Base-by-base conservation (phyloP, 257 asterid species). In the Solanum sejunctum region DNA sequence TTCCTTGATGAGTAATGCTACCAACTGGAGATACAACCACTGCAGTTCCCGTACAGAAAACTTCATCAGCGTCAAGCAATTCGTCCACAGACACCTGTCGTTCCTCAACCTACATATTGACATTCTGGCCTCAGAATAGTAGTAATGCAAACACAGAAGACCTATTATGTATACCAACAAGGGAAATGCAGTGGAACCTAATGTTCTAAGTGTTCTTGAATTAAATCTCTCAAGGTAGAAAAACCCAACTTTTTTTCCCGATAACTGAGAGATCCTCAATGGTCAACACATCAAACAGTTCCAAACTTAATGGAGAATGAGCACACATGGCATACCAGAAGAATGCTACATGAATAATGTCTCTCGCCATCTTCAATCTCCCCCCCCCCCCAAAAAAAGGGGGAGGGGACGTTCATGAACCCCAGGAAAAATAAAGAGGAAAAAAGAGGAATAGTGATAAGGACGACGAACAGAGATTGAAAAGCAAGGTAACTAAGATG, bases 41-140 rank as follows among this genome's bases (percentile, higher is more conserved):
- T 1, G 99, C 99, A n/a, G 99, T 95, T 86, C 99, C 99, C 0
- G 98, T 97, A 85, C 99, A 97, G 85, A 97, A 97, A 51, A 97
- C 98, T 89, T 97, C 99, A 83, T 97, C 99, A 41, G 99, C 99
- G 85, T 94, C 97, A 36, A 97, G 98, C 92, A 97, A 86, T 85
- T 97, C 99, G 18, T 94, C 99, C 85, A 95, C 98, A 0, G 98
- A 80, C 83, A 94, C 95, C 51, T 41, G 55, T 51, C 98, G 92
- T 85, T 97, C 99, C 90, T 95, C 98, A 84, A 93, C 98, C 99
- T 95, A 32, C 70, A 83, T 8, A 52, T 45, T 66, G 20, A 32
- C 51, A 83, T 41, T 49, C 43, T 51, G 64, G 47, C 36, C 41
- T 77, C 47, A 83, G 49, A 47, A 63, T 83, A 16, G 58, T 16